Evolutionary conservation across 2,329 filamentous ascomycete species (phyloP).

Genomic region (Aspergillus calidoustus): DNA sequence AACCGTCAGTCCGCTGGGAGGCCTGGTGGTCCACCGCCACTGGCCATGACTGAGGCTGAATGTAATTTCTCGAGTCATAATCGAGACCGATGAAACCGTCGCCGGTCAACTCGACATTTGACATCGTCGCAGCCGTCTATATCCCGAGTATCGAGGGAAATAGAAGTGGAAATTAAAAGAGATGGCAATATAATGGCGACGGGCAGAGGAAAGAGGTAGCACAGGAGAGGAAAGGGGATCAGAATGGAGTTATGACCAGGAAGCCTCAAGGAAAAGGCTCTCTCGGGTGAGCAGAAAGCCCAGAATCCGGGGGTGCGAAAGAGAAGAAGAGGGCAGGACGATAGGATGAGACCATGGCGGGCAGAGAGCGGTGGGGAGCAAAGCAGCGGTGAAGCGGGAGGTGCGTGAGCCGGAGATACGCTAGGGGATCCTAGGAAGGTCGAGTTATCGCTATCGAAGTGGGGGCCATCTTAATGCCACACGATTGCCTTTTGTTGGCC

Average conservation of each 20-base stretch:
- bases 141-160: constrained; percentile 26
- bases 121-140: constrained; percentile 39
- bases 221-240: constrained; percentile 28
- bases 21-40: constrained; percentile 49
- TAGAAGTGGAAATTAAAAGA: constrained; percentile 17
- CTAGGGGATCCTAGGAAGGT: constrained; percentile 40
- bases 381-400: constrained; percentile 49
- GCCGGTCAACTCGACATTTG: constrained; percentile 49
- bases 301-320: constrained; percentile 35
- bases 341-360: constrained; percentile 37
- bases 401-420: constrained; percentile 38
- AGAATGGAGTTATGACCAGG: constrained; percentile 22
- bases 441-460: constrained; percentile 31
- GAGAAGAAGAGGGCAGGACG: constrained; percentile 33
- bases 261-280: constrained; percentile 33
- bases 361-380: constrained; percentile 47
- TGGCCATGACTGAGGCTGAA: constrained; percentile 49
- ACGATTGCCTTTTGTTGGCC: constrained; percentile 11
- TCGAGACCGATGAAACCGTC: constrained; percentile 54
- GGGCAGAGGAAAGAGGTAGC: constrained; percentile 23
- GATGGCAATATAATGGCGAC: constrained; percentile 17
- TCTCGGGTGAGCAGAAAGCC: constrained; percentile 37
- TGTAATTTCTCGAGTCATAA: constrained; percentile 53
- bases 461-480: constrained; percentile 20
- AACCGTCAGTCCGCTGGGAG: constrained; percentile 41